Evolutionary conservation across 352 stramenopile species (phyloP).

Genomic region (Phytophthora capsici): DNA sequence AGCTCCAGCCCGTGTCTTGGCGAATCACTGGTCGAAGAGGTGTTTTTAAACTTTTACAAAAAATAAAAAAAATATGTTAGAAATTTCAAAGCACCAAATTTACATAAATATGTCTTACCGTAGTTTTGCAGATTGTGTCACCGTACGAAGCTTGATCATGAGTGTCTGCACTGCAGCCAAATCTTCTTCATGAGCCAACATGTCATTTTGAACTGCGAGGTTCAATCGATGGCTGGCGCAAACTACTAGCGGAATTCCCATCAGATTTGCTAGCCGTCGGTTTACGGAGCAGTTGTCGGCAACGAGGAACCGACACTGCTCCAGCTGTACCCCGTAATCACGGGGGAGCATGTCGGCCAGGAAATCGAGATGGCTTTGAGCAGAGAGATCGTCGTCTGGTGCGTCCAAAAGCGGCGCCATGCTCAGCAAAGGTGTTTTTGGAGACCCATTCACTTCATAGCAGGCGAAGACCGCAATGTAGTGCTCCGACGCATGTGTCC

Average conservation of each 20-base stretch:
- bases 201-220: background rate
- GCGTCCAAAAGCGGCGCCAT: background rate
- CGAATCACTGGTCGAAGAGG: background rate
- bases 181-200: background rate
- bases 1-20: background rate
- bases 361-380: background rate
- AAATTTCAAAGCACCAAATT: background rate
- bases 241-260: background rate
- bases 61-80: background rate
- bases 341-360: background rate
- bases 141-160: background rate
- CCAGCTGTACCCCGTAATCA: background rate
- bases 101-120: background rate
- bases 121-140: background rate
- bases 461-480: conserved; percentile 15
- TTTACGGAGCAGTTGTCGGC: too few species aligned
- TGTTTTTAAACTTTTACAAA: background rate
- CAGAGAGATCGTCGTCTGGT: background rate
- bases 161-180: background rate
- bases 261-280: background rate
- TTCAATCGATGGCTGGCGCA: background rate
- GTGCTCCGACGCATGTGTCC: conserved; percentile 10
- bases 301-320: background rate
- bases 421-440: background rate
- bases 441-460: background rate